Conservation (phyloP, 2,329 filamentous ascomycete genomes). For the Catunica adiposa region DNA sequence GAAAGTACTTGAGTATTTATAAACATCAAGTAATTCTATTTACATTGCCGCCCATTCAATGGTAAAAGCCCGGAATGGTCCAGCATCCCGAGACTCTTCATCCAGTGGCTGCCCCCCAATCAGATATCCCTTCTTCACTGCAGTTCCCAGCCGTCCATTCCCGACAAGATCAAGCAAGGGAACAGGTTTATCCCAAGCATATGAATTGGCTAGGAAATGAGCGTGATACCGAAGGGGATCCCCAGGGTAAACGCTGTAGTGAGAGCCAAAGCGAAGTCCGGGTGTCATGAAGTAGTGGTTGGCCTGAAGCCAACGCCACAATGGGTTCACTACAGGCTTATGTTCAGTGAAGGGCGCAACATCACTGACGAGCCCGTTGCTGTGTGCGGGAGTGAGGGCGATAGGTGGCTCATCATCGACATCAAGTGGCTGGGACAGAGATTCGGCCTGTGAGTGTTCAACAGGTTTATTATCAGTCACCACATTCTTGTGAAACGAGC, state of each 20-base stretch:
- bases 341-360: constrained; percentile 21
- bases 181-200: constrained; percentile 77
- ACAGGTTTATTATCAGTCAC: constrained; percentile 6
- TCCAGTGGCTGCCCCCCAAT: constrained; percentile 50
- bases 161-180: constrained; percentile 70
- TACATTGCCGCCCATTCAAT: constrained; percentile 93
- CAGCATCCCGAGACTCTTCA: constrained; percentile 21
- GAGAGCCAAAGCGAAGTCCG: constrained; percentile 82
- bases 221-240: constrained; percentile 91
- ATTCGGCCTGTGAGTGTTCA: background rate
- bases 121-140: constrained; percentile 89
- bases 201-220: constrained; percentile 75
- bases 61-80: constrained; percentile 54
- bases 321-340: constrained; percentile 29
- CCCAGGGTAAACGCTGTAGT: constrained; percentile 89
- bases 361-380: constrained; percentile 12
- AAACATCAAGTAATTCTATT: background rate
- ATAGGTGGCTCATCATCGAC: background rate
- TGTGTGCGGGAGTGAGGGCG: constrained; percentile 9
- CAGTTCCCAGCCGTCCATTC: constrained; percentile 75
- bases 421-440: background rate
- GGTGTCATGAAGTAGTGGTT: constrained; percentile 65
- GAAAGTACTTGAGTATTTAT: background rate
- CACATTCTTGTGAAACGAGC: constrained; percentile 14
- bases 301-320: constrained; percentile 69